Evolutionary conservation across 75 land plant genomes (phyloP).

Genomic region (Pinus albicaulis): DNA sequence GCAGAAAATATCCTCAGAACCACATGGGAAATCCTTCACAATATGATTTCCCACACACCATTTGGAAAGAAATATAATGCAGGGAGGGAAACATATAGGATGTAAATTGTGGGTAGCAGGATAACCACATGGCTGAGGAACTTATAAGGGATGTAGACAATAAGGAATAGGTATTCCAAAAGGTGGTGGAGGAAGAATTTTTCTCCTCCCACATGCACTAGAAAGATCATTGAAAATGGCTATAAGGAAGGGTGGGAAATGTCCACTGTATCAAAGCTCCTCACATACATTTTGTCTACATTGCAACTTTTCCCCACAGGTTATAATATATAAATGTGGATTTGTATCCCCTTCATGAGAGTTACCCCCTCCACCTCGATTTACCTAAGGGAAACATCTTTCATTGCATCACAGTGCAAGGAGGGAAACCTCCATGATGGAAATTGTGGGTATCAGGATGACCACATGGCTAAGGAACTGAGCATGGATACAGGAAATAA

Average conservation of each 20-base stretch:
- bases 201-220: conserved; percentile 68
- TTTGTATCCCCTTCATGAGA: conserved; percentile 34
- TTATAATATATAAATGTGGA: conserved; percentile 74
- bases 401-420: too few relatives aligned
- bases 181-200: conserved; percentile 65
- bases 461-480: too few relatives aligned
- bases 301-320: conserved; percentile 80
- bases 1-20: conserved; percentile 91
- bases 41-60: too few relatives aligned
- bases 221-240: conserved; percentile 88
- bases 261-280: conserved; percentile 84
- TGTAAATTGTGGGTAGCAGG: too few relatives aligned
- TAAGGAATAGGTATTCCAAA: conserved; percentile 91
- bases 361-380: not conserved
- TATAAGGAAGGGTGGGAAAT: conserved; percentile 89
- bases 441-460: too few relatives aligned
- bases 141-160: conserved; percentile 64
- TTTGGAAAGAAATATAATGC: conserved; percentile 66
- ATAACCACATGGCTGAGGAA: conserved; percentile 89
- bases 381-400: too few relatives aligned
- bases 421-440: too few relatives aligned
- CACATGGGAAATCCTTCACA: conserved; percentile 87
- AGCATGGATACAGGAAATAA: accelerated
- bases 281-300: conserved; percentile 87
- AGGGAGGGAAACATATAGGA: conserved; percentile 78